Conservation (phyloP, 2,329 filamentous ascomycete species). For the Gnomoniopsis sp. region DNA sequence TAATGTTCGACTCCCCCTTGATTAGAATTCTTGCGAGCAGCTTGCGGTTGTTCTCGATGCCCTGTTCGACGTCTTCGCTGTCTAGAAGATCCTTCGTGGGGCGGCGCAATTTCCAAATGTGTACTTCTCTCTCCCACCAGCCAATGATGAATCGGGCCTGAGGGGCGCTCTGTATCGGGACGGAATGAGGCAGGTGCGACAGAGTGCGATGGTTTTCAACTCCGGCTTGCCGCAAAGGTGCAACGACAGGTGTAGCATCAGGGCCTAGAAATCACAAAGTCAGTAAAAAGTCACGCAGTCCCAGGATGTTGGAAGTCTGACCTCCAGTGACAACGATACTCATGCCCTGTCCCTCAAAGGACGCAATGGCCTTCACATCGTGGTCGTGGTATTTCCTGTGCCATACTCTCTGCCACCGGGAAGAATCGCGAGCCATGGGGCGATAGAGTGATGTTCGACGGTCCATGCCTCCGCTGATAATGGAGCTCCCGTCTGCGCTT, state of each 20-base stretch:
- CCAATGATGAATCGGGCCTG: slow-evolving; percentile 74
- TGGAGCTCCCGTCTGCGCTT: slow-evolving; percentile 73
- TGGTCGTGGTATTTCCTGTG: slow-evolving; percentile 86
- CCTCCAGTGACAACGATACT: slow-evolving; percentile 91
- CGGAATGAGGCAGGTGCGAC: slow-evolving; percentile 77
- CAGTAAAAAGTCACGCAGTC: slow-evolving; percentile 23
- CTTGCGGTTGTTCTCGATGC: slow-evolving; percentile 54
- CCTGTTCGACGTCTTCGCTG: slow-evolving; percentile 36
- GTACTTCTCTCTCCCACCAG: slow-evolving; percentile 89
- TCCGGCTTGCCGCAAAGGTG: slow-evolving; percentile 74
- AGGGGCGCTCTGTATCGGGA: slow-evolving; percentile 69
- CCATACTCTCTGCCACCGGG: slow-evolving; percentile 80
- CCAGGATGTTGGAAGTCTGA: slow-evolving; percentile 35
- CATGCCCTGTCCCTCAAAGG: slow-evolving; percentile 78
- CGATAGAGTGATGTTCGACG: slow-evolving; percentile 81
- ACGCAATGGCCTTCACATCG: slow-evolving; percentile 91
- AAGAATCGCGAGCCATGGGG: slow-evolving; percentile 55
- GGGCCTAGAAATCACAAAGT: slow-evolving; percentile 55
- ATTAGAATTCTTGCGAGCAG: slow-evolving; percentile 67
- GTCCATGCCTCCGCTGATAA: slow-evolving; percentile 91
- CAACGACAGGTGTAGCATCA: slow-evolving; percentile 77
- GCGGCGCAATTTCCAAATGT: slow-evolving; percentile 67
- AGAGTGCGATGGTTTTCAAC: slow-evolving; percentile 79
- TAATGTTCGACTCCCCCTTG: slow-evolving; percentile 78
- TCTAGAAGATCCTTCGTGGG: slow-evolving; percentile 45